These are phyloP conservation scores for Cladophialophora psammophila DNA, from an alignment of 2,329 filamentous ascomycete genomes.

Conservation along the genomic window DNA sequence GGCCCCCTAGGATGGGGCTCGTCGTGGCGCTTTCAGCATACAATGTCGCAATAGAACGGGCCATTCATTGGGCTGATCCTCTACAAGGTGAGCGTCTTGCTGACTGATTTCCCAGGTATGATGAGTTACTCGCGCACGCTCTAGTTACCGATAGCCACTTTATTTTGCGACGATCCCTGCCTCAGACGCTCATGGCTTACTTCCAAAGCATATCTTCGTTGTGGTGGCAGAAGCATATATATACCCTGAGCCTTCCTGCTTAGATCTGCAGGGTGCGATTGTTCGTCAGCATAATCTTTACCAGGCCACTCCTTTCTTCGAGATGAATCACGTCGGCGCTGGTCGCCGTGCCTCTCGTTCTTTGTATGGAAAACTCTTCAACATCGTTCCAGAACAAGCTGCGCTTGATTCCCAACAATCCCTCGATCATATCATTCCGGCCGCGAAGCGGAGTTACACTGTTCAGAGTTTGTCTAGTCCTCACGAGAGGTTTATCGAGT, in stretches of 20 bases:
- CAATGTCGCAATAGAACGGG: constrained; percentile 14
- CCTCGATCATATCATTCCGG: constrained; percentile 11
- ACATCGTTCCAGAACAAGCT: background rate
- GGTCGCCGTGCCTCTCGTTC: constrained; percentile 26
- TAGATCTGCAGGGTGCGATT: background rate
- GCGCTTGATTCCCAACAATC: constrained; percentile 21
- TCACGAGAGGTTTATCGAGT: constrained; percentile 15
- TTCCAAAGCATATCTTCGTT: background rate
- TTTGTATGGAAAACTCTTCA: constrained; percentile 29
- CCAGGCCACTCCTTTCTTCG: constrained; percentile 10
- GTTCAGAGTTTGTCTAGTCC: constrained; percentile 18
- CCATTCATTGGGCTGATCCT: constrained; percentile 6
- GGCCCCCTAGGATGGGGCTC: background rate
- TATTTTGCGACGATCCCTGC: constrained; percentile 4
- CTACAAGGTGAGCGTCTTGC: background rate
- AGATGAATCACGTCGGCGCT: constrained; percentile 24
- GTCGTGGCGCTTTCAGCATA: background rate
- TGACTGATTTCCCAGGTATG: background rate
- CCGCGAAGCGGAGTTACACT: constrained; percentile 19
- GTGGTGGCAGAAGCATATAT: constrained; percentile 12
- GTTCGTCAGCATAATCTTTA: constrained; percentile 1
- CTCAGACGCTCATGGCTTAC: background rate
- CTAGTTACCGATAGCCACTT: background rate
- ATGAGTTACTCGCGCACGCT: no score
- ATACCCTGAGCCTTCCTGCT: constrained; percentile 13